Evolutionary conservation across 179 eudicot genomes (phyloP), one percentile per base, ranked within the genome.

Genomic region (Spergularia azorica): DNA sequence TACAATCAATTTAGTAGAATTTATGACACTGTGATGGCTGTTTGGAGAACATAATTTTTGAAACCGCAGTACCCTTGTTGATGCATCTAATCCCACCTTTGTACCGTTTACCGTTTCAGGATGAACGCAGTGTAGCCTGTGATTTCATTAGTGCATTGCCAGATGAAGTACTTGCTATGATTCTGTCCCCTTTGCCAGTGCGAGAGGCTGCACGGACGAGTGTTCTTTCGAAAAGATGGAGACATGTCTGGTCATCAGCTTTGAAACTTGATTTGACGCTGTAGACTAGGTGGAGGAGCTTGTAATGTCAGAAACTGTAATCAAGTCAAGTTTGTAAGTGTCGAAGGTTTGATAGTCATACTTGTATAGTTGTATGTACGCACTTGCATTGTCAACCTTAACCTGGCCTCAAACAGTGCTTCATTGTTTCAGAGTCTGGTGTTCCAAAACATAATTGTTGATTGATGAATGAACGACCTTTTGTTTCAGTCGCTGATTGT

Each of bases 181-280:
- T 72, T 58, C 66, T 72, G 8, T n/a, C 52, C 54, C 52, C 52
- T 10, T 43, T 72, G 66, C 15, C 75, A n/a, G 55, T 72, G n/a
- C 66, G 15, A 39, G 75, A 72, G 32, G 75, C 64, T 59, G 66
- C 66, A 41, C 52, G 55, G 39, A 59, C 75, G 26, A 72, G 65
- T 12, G 17, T 59, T 58, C 75, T 72, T 16, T 72, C 75, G 20
- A 72, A 48, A 72, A 72, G 63, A 18, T 72, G 75, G 75, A 72
- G 75, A 17, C 11, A 72, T 72, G 75, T 72, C 41, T 59, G 65
- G 55, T 38, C 62, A 12, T 54, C 61, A 48, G 5, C 63, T 55
- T 9, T 71, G 74, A 71, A 71, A 71, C 62, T 71, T 36, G 74
- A 71, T 56, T 71, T 71, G 32, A 56, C 61, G 15, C 74, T 71